Conservation (phyloP, 1,139 yeast species). For the Yamadazyma taylorii region DNA sequence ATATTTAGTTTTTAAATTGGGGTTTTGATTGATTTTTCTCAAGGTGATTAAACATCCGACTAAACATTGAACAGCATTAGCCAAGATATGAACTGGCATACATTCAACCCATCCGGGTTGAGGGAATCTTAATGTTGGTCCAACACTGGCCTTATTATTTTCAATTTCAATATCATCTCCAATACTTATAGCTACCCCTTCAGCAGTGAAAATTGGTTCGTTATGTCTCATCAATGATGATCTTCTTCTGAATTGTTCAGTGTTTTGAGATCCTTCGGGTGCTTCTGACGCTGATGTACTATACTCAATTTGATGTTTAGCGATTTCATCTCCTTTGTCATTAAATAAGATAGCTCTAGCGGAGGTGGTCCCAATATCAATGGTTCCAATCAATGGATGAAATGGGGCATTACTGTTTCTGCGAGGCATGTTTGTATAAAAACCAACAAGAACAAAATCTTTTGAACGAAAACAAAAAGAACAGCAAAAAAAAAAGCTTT, state of each 20-base stretch:
- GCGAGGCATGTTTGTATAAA: slow-evolving; percentile 32
- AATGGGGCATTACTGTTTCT: slow-evolving; percentile 42
- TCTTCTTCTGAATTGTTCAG: slow-evolving; percentile 53
- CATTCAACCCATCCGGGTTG: slow-evolving; percentile 94
- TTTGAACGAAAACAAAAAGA: no score
- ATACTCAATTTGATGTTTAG: slow-evolving; percentile 88
- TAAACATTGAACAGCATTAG: slow-evolving; percentile 77
- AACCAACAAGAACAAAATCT: no score
- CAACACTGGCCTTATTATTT: slow-evolving; percentile 51
- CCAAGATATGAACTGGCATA: slow-evolving; percentile 82
- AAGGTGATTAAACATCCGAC: slow-evolving; percentile 62
- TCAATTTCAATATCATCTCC: slow-evolving; percentile 64
- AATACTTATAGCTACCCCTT: slow-evolving; percentile 67
- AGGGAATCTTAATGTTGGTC: slow-evolving; percentile 72
- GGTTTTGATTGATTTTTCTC: slow-evolving; percentile 56
- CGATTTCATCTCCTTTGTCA: slow-evolving; percentile 71
- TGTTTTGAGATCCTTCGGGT: slow-evolving; percentile 44
- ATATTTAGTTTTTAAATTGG: slow-evolving; percentile 50
- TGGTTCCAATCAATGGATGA: slow-evolving; percentile 62
- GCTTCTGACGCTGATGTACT: slow-evolving; percentile 69
- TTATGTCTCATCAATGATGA: slow-evolving; percentile 49
- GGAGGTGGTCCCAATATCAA: slow-evolving; percentile 93
- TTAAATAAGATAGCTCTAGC: slow-evolving; percentile 87
- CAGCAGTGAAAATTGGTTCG: slow-evolving; percentile 67
- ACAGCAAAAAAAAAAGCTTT: no score